Evolutionary conservation across 2,329 filamentous ascomycete species (phyloP), one percentile per base, ranked within the genome.

Genomic region (Hypoxylon sp.): DNA sequence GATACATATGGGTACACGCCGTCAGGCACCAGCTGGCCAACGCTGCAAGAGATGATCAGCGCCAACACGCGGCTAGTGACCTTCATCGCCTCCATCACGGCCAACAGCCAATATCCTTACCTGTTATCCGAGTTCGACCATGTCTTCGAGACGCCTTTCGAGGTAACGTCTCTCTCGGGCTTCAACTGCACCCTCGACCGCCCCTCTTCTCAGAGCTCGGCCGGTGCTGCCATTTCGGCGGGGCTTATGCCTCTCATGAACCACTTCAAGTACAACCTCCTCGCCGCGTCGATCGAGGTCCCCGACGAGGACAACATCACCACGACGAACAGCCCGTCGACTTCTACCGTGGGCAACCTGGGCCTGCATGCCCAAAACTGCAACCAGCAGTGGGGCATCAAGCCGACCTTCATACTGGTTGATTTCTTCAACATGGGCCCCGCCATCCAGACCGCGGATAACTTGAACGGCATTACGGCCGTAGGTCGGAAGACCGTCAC

Each of bases 371-470:
- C 87, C 35, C 77, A 81, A 47, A 78, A 78, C 63, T 94, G 89
- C 78, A 80, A 81, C 58, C 75, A 73, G 2, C 80, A 88, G 67
- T 95, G 91, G 83, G 85, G 86, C n/a, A 79, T 81, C 29, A 82
- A 85, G 54, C 92, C 93, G n/a, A 89, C 85, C 2, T 94, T 93
- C 74, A 85, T 93, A 19, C 84, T 96, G 9, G 92, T 95, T 1
- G 93, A 97, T 79, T 95, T 94, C 79, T 94, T 90, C 79, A 90
- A 93, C 77, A 84, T 90, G 66, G 92, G 91, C 0, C 88, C 91
- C 0, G 87, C 91, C 33, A 88, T 96, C 60, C 83, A 84, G 5
- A 90, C 90, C 0, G 90, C 92, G 1, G 93, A 96, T 79, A 79
- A 74, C 50, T 78, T 94, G 75, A 95, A 95, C 78, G 83, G 81